A percentile compares a stretch with the other conserved stretches of the same genome.
Evolutionary conservation across 192 early-diverging fungal genomes (phyloP).

Genomic region (Obelidium mucronatum): DNA sequence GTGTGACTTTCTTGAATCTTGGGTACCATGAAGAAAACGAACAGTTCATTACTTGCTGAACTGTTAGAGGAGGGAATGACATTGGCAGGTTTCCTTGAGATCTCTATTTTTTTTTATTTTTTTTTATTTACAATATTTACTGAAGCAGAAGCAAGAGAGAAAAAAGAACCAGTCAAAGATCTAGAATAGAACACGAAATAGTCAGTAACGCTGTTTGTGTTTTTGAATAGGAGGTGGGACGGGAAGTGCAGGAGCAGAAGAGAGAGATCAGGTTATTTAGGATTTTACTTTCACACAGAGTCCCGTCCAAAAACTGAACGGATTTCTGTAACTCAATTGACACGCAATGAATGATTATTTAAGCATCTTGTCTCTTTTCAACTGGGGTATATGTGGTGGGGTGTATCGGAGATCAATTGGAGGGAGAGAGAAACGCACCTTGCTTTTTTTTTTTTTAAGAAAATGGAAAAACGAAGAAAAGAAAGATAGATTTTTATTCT

Average conservation of each 20-base stretch:
- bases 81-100: too few relatives aligned
- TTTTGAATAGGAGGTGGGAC: not conserved
- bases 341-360: conserved; percentile 31
- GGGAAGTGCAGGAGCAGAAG: not conserved
- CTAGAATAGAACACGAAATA: too few relatives aligned
- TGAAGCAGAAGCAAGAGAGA: not conserved
- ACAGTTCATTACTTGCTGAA: conserved; percentile 73
- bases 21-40: conserved; percentile 83
- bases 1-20: conserved; percentile 64
- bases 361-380: conserved; percentile 28
- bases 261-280: conserved; percentile 23
- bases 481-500: too few relatives aligned
- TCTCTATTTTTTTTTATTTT: too few relatives aligned
- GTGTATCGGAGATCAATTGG: too few relatives aligned
- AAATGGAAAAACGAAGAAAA: not conserved
- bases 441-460: not conserved
- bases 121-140: not conserved
- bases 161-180: too few relatives aligned
- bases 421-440: not conserved
- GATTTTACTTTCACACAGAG: conserved; percentile 7
- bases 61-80: conserved; percentile 63
- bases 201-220: too few relatives aligned
- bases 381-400: too few relatives aligned
- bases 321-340: conserved; percentile 17
- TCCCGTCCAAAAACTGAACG: not conserved